Evolutionary conservation across 169 alveolate species (phyloP).

Genomic region (Pseudocohnilembus persalinus): DNA sequence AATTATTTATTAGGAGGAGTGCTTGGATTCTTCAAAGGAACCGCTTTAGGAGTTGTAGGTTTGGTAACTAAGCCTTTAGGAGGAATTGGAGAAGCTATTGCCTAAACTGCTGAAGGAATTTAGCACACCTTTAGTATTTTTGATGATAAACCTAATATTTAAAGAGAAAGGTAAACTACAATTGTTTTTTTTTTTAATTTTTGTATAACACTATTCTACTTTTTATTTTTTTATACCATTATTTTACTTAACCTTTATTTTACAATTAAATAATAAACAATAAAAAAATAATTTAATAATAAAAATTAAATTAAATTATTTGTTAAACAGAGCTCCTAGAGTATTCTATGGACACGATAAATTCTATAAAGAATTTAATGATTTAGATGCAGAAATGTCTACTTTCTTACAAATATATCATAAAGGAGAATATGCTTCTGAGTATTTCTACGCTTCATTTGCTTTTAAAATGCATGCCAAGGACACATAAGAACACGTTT

Average conservation of each 20-base stretch:
- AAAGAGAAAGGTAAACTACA: conserved; percentile 76
- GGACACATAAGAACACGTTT: neutral
- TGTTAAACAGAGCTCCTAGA: neutral
- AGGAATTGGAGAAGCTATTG: conserved; percentile 83
- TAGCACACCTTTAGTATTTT: conserved; percentile 75
- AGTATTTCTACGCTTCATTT: neutral
- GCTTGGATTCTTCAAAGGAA: conserved; percentile 80
- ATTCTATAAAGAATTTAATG: neutral
- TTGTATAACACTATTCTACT: no score
- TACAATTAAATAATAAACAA: no score
- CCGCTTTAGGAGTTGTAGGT: conserved; percentile 83
- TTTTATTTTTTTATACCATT: no score
- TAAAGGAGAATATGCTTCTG: neutral
- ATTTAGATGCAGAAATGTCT: neutral
- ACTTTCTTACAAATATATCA: neutral
- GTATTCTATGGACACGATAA: neutral
- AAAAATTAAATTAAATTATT: no score
- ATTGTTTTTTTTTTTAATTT: conserved; percentile 15
- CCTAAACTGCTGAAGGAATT: conserved; percentile 87
- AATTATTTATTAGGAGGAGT: conserved; percentile 30
- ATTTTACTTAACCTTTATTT: no score
- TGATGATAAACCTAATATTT: conserved; percentile 52
- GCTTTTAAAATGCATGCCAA: neutral
- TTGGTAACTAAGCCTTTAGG: conserved; percentile 80
- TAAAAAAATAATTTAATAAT: no score